phyloP scores from a whole-genome alignment of 2,329 filamentous ascomycete genomes.

The Basipetospora chlamydospora region DNA sequence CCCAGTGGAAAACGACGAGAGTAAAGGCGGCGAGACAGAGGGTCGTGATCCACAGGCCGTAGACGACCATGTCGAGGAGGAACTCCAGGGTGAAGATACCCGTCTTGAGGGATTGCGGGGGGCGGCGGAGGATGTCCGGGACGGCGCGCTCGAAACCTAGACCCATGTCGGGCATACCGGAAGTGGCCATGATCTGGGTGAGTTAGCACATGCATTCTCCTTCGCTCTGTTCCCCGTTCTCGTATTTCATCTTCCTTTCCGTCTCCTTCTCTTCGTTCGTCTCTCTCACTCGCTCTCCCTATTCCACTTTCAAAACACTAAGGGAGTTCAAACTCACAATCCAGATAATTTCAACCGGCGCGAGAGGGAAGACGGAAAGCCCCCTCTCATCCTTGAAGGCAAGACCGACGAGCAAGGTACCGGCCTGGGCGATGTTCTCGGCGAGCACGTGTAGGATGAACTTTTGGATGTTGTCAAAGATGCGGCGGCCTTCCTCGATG shows the following conservation, averaged over 20 bases:
- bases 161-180: slow-evolving; percentile 62
- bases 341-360: slow-evolving; percentile 67
- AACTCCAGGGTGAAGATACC: slow-evolving; percentile 55
- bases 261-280: background rate
- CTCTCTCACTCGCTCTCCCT: too few relatives aligned
- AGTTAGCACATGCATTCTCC: background rate
- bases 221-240: background rate
- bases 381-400: slow-evolving; percentile 51
- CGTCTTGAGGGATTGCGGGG: slow-evolving; percentile 45
- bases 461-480: slow-evolving; percentile 65
- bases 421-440: slow-evolving; percentile 58
- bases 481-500: slow-evolving; percentile 55
- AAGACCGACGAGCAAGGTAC: slow-evolving; percentile 55
- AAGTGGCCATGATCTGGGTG: slow-evolving; percentile 56
- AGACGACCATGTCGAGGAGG: slow-evolving; percentile 51
- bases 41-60: slow-evolving; percentile 53
- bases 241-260: background rate
- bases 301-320: too few relatives aligned
- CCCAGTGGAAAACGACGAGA: slow-evolving; percentile 49
- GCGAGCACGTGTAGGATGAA: slow-evolving; percentile 57
- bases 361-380: slow-evolving; percentile 58
- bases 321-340: slow-evolving; percentile 21
- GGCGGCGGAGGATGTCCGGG: slow-evolving; percentile 52
- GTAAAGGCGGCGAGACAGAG: slow-evolving; percentile 49
- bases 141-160: slow-evolving; percentile 58